Percentiles rank a stretch among this genome's conserved stretches.
These are phyloP conservation scores for Globisporangium irregulare DNA, from an alignment of 352 stramenopile genomes.

Conservation along the genomic window DNA sequence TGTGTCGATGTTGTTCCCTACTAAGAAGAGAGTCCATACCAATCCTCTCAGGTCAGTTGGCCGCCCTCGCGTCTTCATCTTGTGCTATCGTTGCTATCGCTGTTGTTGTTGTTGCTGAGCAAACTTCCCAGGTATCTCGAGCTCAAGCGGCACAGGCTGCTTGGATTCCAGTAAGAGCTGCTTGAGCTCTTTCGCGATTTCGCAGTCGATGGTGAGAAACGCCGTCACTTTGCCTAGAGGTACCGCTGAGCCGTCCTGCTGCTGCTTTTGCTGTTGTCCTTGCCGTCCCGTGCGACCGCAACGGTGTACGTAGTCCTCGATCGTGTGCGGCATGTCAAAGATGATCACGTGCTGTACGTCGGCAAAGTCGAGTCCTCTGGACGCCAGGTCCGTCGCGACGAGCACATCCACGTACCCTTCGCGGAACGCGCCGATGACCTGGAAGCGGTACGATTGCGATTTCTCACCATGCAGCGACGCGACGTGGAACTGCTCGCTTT, in stretches of 20 bases:
- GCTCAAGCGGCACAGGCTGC: conserved; percentile 45
- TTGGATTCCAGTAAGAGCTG: conserved; percentile 39
- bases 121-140: conserved; percentile 43
- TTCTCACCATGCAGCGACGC: conserved; percentile 94
- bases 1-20: neutral
- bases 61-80: no score
- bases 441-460: conserved; percentile 61
- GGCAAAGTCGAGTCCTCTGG: conserved; percentile 86
- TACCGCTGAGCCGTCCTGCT: neutral
- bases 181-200: conserved; percentile 50
- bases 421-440: conserved; percentile 46
- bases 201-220: conserved; percentile 57
- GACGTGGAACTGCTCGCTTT: conserved; percentile 93
- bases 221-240: conserved; percentile 31
- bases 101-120: conserved; percentile 4
- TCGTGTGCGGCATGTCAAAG: conserved; percentile 89
- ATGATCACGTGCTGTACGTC: conserved; percentile 85
- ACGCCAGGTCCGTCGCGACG: conserved; percentile 89
- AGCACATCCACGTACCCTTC: conserved; percentile 70
- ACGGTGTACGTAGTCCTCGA: conserved; percentile 91
- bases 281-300: conserved; percentile 67
- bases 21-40: neutral
- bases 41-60: neutral
- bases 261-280: neutral
- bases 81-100: neutral